Percentiles rank a stretch among this genome's conserved stretches.
phyloP scores from a whole-genome alignment of 495 filamentous ascomycete species.

The Neurospora discreta region DNA sequence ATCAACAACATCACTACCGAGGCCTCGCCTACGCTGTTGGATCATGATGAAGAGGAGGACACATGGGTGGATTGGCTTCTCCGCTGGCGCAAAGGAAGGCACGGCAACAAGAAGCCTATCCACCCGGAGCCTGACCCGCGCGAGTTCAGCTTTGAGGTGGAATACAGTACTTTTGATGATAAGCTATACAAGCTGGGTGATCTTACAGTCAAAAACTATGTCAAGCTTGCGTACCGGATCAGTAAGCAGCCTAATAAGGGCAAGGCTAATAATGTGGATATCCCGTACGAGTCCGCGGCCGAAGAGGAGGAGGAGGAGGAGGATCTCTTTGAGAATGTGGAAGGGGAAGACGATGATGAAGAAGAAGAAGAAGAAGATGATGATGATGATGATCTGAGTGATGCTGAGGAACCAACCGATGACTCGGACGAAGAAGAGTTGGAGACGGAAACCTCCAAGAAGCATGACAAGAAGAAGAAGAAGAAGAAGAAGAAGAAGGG shows the following conservation, averaged over 20 bases:
- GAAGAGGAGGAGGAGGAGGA: background rate
- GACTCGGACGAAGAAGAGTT: slow-evolving; percentile 10
- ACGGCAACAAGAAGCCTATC: slow-evolving; percentile 42
- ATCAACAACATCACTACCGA: slow-evolving; percentile 51
- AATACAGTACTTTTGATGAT: slow-evolving; percentile 75
- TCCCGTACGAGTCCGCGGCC: background rate
- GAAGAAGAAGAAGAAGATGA: background rate
- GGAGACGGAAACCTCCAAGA: slow-evolving; percentile 18
- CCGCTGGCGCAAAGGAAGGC: slow-evolving; percentile 44
- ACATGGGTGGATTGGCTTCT: slow-evolving; percentile 16
- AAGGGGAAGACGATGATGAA: background rate
- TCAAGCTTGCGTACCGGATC: slow-evolving; percentile 70
- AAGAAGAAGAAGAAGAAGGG: slow-evolving; percentile 31
- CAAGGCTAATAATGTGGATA: slow-evolving; percentile 7
- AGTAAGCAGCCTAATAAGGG: slow-evolving; percentile 36
- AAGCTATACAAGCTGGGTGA: slow-evolving; percentile 65
- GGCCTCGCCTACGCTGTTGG: background rate
- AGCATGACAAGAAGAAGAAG: slow-evolving; percentile 31
- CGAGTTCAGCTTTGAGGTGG: slow-evolving; percentile 64
- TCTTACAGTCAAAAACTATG: slow-evolving; percentile 71
- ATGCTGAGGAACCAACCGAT: background rate
- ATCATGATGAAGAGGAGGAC: slow-evolving; percentile 6
- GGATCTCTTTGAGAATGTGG: background rate
- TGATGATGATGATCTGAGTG: slow-evolving; percentile 1
- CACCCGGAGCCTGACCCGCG: slow-evolving; percentile 41